A percentile compares a stretch with the other conserved stretches of the same genome.
Evolutionary conservation across 805 yeast species (phyloP).

Genomic region (Hanseniaspora valbyensis): DNA sequence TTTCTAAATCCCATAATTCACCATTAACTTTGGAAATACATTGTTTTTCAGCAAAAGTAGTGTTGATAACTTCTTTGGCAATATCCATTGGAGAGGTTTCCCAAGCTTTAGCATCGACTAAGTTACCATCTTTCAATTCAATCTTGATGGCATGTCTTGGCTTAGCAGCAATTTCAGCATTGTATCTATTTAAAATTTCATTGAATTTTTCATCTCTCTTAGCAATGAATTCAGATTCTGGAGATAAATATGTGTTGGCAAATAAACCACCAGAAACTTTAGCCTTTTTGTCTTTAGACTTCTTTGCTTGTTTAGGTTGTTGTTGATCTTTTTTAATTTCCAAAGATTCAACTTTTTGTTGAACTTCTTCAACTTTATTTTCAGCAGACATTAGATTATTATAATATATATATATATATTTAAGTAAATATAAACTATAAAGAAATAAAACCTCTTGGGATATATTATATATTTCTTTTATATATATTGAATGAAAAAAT

Average conservation of each 20-base stretch:
- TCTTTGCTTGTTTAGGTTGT: constrained; percentile 29
- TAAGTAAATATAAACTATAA: no score
- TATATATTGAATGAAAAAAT: not conserved
- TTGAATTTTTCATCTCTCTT: constrained; percentile 72
- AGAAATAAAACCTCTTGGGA: not conserved
- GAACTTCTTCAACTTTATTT: constrained; percentile 27
- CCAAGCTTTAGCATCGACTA: constrained; percentile 69
- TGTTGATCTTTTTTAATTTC: constrained; percentile 23
- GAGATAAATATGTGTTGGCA: constrained; percentile 40
- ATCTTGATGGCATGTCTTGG: constrained; percentile 57
- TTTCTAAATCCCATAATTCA: constrained; percentile 83
- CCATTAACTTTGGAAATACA: constrained; percentile 88
- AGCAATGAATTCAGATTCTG: constrained; percentile 75
- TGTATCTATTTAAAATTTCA: constrained; percentile 64
- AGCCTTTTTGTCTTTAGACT: constrained; percentile 34
- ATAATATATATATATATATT: no score
- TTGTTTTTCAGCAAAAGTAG: constrained; percentile 77
- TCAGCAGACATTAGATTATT: constrained; percentile 16
- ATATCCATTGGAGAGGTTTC: constrained; percentile 84
- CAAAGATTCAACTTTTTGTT: constrained; percentile 35
- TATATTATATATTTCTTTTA: not conserved
- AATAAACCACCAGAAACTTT: constrained; percentile 9
- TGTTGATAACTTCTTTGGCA: constrained; percentile 64
- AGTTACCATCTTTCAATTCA: constrained; percentile 77
- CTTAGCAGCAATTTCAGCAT: constrained; percentile 55